These are phyloP conservation scores for Suillus plorans DNA, from an alignment of 768 basidiomycete genomes.

Conservation along the genomic window DNA sequence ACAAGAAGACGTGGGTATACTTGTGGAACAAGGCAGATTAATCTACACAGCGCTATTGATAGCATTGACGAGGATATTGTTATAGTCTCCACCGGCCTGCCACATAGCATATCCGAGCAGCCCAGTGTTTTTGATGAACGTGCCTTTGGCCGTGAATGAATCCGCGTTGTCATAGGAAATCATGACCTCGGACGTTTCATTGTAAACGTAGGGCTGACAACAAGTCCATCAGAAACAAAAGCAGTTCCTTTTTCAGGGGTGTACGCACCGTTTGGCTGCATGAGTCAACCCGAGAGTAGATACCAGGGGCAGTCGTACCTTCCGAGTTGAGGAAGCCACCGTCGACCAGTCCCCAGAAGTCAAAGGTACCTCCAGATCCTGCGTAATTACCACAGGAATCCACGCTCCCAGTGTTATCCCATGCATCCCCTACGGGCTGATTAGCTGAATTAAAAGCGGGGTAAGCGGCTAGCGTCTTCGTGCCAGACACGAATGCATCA, in stretches of 20 bases:
- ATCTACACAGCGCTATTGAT: slow-evolving; percentile 31
- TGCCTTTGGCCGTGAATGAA: slow-evolving; percentile 60
- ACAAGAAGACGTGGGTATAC: not conserved
- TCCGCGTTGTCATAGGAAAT: slow-evolving; percentile 65
- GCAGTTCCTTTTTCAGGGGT: not conserved
- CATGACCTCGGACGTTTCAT: slow-evolving; percentile 49
- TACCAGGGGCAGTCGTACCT: slow-evolving; percentile 51
- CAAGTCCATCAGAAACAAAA: slow-evolving; percentile 5
- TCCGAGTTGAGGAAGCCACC: slow-evolving; percentile 49
- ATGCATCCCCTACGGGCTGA: slow-evolving; percentile 53
- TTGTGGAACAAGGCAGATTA: not conserved
- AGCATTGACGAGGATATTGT: slow-evolving; percentile 58
- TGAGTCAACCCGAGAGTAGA: slow-evolving; percentile 54
- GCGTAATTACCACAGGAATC: slow-evolving; percentile 61
- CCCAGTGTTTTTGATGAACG: slow-evolving; percentile 48
- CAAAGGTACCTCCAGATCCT: slow-evolving; percentile 47
- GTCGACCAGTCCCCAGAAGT: slow-evolving; percentile 63
- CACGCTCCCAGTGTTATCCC: slow-evolving; percentile 44
- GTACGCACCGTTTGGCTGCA: slow-evolving; percentile 73
- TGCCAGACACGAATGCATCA: slow-evolving; percentile 21
- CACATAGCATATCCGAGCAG: slow-evolving; percentile 65
- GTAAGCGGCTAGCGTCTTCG: slow-evolving; percentile 40
- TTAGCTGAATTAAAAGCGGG: slow-evolving; percentile 48
- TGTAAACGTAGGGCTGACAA: slow-evolving; percentile 68
- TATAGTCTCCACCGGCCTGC: slow-evolving; percentile 62